phyloP scores from a whole-genome alignment of 495 filamentous ascomycete species.

The Geoglossum glabrum region DNA sequence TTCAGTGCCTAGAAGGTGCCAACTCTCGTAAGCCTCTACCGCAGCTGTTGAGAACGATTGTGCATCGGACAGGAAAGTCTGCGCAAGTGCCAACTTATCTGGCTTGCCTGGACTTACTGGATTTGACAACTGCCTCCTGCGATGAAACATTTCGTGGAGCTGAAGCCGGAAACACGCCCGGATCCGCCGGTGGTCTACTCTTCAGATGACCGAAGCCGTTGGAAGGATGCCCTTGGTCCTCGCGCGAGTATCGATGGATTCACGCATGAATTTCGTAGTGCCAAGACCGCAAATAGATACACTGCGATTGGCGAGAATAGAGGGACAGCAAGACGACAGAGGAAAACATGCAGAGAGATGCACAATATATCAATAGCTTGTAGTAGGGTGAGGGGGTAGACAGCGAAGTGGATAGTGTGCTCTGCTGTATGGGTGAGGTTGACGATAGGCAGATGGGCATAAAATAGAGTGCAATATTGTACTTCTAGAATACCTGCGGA shows the following conservation, averaged over 20 bases:
- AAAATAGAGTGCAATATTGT: too few relatives aligned
- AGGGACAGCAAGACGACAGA: too few relatives aligned
- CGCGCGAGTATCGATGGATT: neutral
- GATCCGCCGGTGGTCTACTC: neutral
- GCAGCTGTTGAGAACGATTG: neutral
- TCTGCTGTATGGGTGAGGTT: too few relatives aligned
- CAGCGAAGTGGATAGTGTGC: too few relatives aligned
- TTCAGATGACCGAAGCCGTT: neutral
- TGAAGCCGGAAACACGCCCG: neutral
- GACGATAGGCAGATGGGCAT: too few relatives aligned
- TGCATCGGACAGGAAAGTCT: neutral
- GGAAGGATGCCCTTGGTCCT: neutral
- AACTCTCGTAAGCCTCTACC: neutral
- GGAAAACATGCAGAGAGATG: too few relatives aligned
- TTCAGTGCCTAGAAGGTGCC: neutral
- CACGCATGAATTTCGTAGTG: neutral
- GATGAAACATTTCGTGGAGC: neutral
- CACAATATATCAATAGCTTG: too few relatives aligned
- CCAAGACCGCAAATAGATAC: neutral
- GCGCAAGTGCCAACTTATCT: neutral
- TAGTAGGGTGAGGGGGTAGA: too few relatives aligned
- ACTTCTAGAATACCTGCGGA: too few relatives aligned
- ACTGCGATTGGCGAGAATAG: neutral
- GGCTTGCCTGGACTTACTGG: neutral
- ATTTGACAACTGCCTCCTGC: neutral